Percentiles rank a stretch among this genome's conserved stretches.
Conservation (phyloP, 441 rosid species). For the Corymbia calophylla region DNA sequence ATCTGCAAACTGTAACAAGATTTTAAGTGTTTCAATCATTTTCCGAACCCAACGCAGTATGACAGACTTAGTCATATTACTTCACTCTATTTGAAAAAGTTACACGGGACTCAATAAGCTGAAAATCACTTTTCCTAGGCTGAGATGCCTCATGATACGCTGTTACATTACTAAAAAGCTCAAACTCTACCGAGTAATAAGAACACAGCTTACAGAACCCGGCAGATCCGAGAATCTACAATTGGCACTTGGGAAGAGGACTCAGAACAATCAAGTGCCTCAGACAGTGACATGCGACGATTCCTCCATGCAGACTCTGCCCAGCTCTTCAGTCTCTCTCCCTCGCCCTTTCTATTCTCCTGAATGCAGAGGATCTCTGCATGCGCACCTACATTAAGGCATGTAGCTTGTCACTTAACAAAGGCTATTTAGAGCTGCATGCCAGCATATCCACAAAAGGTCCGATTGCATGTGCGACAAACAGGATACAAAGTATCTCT, state of each 20-base stretch:
- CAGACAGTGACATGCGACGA: slow-evolving; percentile 47
- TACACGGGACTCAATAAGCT: not conserved
- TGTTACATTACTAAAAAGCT: not conserved
- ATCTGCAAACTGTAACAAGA: not conserved
- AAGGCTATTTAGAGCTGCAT: not conserved
- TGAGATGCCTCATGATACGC: not conserved
- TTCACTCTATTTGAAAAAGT: not conserved
- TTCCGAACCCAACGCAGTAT: not conserved
- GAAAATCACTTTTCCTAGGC: not conserved
- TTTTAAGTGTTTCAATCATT: not conserved
- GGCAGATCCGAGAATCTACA: slow-evolving; percentile 50
- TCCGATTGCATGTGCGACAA: not conserved
- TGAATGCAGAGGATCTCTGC: slow-evolving; percentile 71
- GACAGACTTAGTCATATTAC: not conserved
- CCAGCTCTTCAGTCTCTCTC: slow-evolving; percentile 69
- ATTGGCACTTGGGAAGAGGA: slow-evolving; percentile 25
- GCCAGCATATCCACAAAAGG: not conserved
- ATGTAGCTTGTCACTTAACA: not conserved
- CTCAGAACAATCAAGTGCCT: slow-evolving; percentile 47
- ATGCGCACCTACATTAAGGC: slow-evolving; percentile 49
- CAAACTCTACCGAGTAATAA: not conserved
- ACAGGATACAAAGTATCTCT: not conserved
- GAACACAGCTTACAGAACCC: slow-evolving; percentile 17
- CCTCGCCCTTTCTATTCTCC: slow-evolving; percentile 70
- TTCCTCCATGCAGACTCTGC: slow-evolving; percentile 65